Percentiles rank a stretch among this genome's conserved stretches.
Evolutionary conservation across 176 grass and related monocot species (phyloP).

Genomic region (Aegilops bicornis): DNA sequence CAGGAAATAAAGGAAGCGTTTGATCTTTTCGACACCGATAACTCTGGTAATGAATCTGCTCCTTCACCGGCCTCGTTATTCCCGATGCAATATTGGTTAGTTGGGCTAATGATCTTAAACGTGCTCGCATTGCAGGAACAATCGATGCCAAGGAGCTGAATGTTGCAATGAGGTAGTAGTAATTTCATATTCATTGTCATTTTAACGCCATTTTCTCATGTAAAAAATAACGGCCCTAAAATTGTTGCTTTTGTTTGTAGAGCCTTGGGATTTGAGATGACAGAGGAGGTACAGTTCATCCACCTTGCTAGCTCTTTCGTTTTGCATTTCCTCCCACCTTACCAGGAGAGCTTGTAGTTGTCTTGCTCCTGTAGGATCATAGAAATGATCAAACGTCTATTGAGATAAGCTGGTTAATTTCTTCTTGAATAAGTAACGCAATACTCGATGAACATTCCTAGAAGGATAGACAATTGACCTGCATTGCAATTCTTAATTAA

Average conservation of each 20-base stretch:
- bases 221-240: constrained; percentile 11
- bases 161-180: constrained; percentile 95
- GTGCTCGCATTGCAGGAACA: constrained; percentile 49
- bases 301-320: not conserved
- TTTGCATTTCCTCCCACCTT: not conserved
- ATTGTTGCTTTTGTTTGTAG: constrained; percentile 42
- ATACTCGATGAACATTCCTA: not conserved
- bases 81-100: not conserved
- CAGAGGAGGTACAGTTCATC: constrained; percentile 62
- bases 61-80: not conserved
- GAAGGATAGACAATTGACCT: not conserved
- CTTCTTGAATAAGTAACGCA: not conserved
- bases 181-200: not conserved
- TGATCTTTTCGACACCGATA: constrained; percentile 88
- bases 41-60: constrained; percentile 56
- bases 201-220: not conserved
- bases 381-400: not conserved
- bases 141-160: constrained; percentile 92
- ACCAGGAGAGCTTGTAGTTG: not conserved
- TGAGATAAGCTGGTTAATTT: not conserved
- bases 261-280: constrained; percentile 97
- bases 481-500: not conserved
- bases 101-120: not conserved
- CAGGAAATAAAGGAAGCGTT: constrained; percentile 93
- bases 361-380: not conserved